phyloP scores from a whole-genome alignment of 169 alveolate genomes.

The Plasmodium yoelii region DNA sequence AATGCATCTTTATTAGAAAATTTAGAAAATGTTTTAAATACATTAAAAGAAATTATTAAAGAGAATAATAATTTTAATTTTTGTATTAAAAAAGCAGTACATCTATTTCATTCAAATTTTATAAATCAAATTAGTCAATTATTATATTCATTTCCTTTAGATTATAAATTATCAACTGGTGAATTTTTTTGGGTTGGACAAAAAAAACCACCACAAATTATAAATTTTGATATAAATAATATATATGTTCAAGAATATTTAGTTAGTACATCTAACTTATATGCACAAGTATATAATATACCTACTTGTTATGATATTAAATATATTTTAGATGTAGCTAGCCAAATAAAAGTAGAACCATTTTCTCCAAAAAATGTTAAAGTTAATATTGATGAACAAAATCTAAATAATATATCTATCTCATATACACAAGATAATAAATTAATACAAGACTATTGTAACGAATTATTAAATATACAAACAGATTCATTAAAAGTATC shows the following conservation, averaged over 20 bases:
- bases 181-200: constrained; percentile 98
- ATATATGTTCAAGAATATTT: constrained; percentile 90
- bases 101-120: constrained; percentile 90
- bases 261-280: constrained; percentile 91
- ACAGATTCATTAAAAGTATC: constrained; percentile 17
- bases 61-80: constrained; percentile 80
- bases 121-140: constrained; percentile 94
- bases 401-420: constrained; percentile 80
- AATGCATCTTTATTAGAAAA: constrained; percentile 80
- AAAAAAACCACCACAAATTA: constrained; percentile 97
- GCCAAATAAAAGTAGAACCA: constrained; percentile 75
- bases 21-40: constrained; percentile 71
- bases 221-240: constrained; percentile 90
- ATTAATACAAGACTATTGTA: constrained; percentile 34
- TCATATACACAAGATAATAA: constrained; percentile 57
- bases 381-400: constrained; percentile 91
- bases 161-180: constrained; percentile 95
- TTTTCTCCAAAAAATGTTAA: constrained; percentile 79
- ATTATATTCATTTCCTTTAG: constrained; percentile 95
- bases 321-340: constrained; percentile 73
- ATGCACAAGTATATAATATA: constrained; percentile 88
- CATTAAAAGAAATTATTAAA: constrained; percentile 74
- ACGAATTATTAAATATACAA: constrained; percentile 35
- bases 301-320: constrained; percentile 77
- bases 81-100: constrained; percentile 89